Evolutionary conservation across 2,329 filamentous ascomycete species (phyloP).

Genomic region (Clonostachys byssicola): DNA sequence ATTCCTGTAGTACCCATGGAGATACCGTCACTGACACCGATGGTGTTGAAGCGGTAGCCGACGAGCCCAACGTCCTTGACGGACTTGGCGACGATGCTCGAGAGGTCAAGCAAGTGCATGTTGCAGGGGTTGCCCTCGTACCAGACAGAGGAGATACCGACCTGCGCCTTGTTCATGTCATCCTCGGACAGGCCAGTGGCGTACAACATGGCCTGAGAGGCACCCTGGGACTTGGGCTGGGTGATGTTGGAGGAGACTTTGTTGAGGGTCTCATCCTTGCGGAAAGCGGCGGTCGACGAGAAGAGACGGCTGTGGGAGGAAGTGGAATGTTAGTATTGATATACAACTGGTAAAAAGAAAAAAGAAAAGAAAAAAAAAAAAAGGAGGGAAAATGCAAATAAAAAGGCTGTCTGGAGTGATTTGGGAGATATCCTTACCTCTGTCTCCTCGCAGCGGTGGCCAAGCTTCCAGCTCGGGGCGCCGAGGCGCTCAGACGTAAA

Average conservation of each 20-base stretch:
- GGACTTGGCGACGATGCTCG: constrained; percentile 63
- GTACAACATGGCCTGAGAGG: constrained; percentile 98
- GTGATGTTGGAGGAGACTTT: constrained; percentile 82
- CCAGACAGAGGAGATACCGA: constrained; percentile 98
- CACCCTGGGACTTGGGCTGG: constrained; percentile 95
- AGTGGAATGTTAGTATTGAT: too few species aligned
- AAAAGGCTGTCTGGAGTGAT: too few species aligned
- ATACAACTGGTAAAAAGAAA: too few species aligned
- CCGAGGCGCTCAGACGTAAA: too few species aligned
- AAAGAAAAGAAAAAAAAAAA: too few species aligned
- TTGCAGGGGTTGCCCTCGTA: constrained; percentile 98
- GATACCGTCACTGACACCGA: constrained; percentile 95
- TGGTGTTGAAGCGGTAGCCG: constrained; percentile 98
- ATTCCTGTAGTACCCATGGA: constrained; percentile 98
- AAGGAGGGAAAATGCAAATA: too few species aligned
- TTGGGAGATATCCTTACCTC: too few species aligned
- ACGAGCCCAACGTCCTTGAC: constrained; percentile 70
- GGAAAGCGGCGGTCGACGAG: constrained; percentile 42
- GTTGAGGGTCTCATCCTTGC: constrained; percentile 65
- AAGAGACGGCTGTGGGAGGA: constrained; percentile 37
- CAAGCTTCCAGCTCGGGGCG: too few species aligned
- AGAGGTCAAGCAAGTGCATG: constrained; percentile 95
- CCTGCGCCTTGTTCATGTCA: constrained; percentile 94
- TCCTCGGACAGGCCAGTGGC: constrained; percentile 82
- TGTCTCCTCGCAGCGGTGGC: too few species aligned